These are phyloP conservation scores for Coemansia sp. DNA, from an alignment of 192 early-diverging fungal species.

Conservation along the genomic window DNA sequence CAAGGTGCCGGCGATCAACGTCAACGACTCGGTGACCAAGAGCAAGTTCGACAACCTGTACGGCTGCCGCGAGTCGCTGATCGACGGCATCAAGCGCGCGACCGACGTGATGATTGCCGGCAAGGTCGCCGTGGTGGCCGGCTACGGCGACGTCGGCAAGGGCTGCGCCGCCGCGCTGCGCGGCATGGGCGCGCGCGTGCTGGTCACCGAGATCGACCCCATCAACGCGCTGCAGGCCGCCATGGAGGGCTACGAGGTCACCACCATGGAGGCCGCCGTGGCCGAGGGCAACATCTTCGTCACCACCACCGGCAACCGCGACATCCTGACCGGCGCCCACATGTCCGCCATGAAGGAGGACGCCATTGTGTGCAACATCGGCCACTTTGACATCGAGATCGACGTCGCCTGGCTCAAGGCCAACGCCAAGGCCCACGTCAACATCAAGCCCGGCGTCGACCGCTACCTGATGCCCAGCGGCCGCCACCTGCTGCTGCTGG, in stretches of 20 bases:
- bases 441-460: constrained; percentile 99
- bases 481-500: constrained; percentile 93
- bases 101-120: constrained; percentile 99
- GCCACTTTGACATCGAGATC: constrained; percentile 99
- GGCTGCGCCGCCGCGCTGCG: constrained; percentile 96
- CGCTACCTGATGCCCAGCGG: constrained; percentile 88
- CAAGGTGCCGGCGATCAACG: constrained; percentile 98
- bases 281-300: constrained; percentile 94
- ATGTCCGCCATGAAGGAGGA: constrained; percentile 96
- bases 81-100: constrained; percentile 99
- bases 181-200: constrained; percentile 97
- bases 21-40: constrained; percentile 99
- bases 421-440: constrained; percentile 81
- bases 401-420: constrained; percentile 98
- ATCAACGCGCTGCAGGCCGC: constrained; percentile 99
- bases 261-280: constrained; percentile 96
- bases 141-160: constrained; percentile 99
- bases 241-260: constrained; percentile 99
- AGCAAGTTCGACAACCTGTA: constrained; percentile 99
- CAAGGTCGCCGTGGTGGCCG: constrained; percentile 95
- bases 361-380: constrained; percentile 99
- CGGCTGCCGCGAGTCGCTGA: constrained; percentile 98
- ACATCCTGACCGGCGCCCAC: constrained; percentile 94
- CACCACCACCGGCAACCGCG: constrained; percentile 98
- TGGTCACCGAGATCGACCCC: constrained; percentile 97